Evolutionary conservation across 1,284 basidiomycete genomes (phyloP).

Genomic region (Kalmanozyma brasiliensis): DNA sequence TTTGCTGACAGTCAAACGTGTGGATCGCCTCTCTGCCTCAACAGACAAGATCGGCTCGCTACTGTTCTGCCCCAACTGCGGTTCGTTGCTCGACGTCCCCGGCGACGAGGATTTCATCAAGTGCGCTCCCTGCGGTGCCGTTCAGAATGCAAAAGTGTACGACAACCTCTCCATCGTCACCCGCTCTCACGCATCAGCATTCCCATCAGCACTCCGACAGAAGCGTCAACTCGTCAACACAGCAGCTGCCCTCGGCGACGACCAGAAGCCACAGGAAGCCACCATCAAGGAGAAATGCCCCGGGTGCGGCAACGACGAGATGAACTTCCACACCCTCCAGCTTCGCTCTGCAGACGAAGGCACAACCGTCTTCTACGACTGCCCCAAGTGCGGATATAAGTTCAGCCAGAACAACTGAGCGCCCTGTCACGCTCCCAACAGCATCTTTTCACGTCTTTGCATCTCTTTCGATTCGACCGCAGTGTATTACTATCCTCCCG

Average conservation of each 20-base stretch:
- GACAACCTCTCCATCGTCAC: constrained; percentile 91
- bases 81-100: constrained; percentile 86
- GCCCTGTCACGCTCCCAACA: background rate
- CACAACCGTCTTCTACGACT: constrained; percentile 68
- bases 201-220: constrained; percentile 86
- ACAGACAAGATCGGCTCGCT: constrained; percentile 77
- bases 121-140: constrained; percentile 87
- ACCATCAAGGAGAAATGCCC: constrained; percentile 94
- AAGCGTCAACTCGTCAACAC: constrained; percentile 84
- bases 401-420: constrained; percentile 63
- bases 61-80: constrained; percentile 91
- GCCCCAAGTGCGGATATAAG: constrained; percentile 67
- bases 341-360: constrained; percentile 70
- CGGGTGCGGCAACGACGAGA: constrained; percentile 75
- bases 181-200: constrained; percentile 89
- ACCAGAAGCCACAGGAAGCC: constrained; percentile 47
- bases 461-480: constrained; percentile 15
- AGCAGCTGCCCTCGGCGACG: constrained; percentile 30
- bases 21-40: too few species aligned
- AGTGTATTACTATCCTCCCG: constrained; percentile 28
- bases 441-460: constrained; percentile 1
- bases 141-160: constrained; percentile 85
- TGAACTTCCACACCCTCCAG: constrained; percentile 70
- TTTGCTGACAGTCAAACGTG: too few species aligned
- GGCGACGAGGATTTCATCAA: constrained; percentile 79